These are phyloP conservation scores for Letharia lupina DNA, from an alignment of 495 filamentous ascomycete species.

Conservation along the genomic window DNA sequence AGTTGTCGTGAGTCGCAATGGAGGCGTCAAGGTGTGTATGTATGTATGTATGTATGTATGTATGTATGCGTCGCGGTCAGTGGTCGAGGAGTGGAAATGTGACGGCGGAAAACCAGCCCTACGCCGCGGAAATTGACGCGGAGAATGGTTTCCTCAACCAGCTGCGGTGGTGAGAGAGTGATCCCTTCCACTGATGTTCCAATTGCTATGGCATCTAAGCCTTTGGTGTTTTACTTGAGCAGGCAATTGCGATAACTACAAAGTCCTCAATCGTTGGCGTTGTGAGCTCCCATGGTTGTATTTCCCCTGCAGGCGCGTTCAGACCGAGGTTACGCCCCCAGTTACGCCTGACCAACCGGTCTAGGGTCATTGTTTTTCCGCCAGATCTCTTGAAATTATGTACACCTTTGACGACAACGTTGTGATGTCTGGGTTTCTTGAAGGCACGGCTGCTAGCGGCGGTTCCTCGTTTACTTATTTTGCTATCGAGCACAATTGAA, in stretches of 20 bases:
- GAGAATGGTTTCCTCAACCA: no score
- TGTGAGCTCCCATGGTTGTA: not conserved
- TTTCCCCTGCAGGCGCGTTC: not conserved
- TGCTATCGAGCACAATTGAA: not conserved
- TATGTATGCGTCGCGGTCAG: not conserved
- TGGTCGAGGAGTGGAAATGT: not conserved
- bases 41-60: no score
- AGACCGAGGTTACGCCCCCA: not conserved
- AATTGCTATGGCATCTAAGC: not conserved
- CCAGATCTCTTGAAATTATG: no score
- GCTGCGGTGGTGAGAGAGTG: no score
- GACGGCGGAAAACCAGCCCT: not conserved
- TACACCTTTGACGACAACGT: not conserved
- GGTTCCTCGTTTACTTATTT: not conserved
- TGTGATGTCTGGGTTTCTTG: not conserved
- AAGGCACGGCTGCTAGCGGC: not conserved
- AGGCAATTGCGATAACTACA: not conserved
- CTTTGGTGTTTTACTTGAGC: not conserved
- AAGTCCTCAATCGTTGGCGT: not conserved
- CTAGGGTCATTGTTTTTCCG: no score
- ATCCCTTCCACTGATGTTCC: no score
- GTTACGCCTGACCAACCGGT: not conserved
- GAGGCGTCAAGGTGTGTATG: not conserved
- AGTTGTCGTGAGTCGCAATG: not conserved
- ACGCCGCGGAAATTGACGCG: not conserved